These are phyloP conservation scores for Sporodiniella umbellata DNA, from an alignment of 371 early-diverging fungal species.

Conservation along the genomic window DNA sequence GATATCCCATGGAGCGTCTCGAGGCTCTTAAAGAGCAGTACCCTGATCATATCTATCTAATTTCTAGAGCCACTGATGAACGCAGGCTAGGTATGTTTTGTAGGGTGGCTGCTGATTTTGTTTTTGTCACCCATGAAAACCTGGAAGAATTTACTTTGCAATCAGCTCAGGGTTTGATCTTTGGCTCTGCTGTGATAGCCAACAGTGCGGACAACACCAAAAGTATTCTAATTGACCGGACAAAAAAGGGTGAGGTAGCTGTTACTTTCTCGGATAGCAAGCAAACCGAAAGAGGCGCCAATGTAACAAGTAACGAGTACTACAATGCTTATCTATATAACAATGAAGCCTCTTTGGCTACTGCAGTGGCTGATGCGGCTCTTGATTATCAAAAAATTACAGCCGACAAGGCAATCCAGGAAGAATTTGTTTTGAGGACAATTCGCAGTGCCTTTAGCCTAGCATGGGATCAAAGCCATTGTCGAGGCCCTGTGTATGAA, in stretches of 20 bases:
- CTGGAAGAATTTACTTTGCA: constrained; percentile 48
- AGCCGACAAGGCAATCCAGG: constrained; percentile 34
- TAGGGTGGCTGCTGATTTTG: constrained; percentile 64
- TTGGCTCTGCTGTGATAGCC: constrained; percentile 58
- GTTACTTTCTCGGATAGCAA: constrained; percentile 4
- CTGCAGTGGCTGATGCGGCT: constrained; percentile 47
- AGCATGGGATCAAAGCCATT: constrained; percentile 52
- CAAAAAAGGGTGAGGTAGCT: constrained; percentile 17
- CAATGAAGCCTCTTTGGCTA: constrained; percentile 17
- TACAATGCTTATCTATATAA: constrained; percentile 62
- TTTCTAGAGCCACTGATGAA: constrained; percentile 46
- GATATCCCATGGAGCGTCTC: constrained; percentile 47
- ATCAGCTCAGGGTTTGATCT: constrained; percentile 58
- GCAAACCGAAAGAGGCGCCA: constrained; percentile 23
- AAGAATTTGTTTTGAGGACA: constrained; percentile 52
- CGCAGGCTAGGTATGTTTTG: constrained; percentile 50
- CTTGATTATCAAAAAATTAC: constrained; percentile 24
- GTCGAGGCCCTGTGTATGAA: constrained; percentile 46
- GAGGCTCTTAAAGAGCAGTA: constrained; percentile 34
- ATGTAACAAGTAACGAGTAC: constrained; percentile 37
- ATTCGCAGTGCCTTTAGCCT: constrained; percentile 49
- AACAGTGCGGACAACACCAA: constrained; percentile 53
- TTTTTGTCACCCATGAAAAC: constrained; percentile 51
- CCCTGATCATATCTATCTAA: constrained; percentile 48
- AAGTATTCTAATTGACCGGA: constrained; percentile 57